A percentile compares a stretch with the other conserved stretches of the same genome.
Conservation (phyloP, 2,329 filamentous ascomycete genomes). For the Phialophora verrucosa region DNA sequence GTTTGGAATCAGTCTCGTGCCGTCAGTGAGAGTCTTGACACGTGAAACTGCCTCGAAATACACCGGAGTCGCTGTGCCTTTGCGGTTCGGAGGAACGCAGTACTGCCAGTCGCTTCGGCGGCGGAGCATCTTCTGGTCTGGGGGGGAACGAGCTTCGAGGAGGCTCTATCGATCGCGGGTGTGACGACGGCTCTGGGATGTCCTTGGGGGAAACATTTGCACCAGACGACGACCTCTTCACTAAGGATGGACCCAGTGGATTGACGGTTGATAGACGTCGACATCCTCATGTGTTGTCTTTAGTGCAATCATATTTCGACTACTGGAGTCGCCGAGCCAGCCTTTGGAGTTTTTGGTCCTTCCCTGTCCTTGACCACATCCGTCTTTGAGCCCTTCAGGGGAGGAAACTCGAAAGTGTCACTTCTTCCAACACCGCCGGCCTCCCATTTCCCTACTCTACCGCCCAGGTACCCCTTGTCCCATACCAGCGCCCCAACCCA, state of each 20-base stretch:
- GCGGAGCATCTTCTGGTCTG: not conserved
- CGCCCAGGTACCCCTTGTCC: slow-evolving; percentile 60
- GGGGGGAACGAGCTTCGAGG: not conserved
- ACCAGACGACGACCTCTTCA: not conserved
- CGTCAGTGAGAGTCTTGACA: not conserved
- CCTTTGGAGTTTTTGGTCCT: slow-evolving; percentile 34
- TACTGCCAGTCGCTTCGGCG: not conserved
- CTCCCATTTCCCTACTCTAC: slow-evolving; percentile 57
- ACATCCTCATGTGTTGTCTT: not conserved
- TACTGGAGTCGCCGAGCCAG: slow-evolving; percentile 30
- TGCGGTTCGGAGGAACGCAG: not conserved
- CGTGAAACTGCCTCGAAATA: not conserved
- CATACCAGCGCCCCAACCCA: slow-evolving; percentile 91
- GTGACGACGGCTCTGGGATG: not conserved
- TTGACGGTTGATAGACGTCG: not conserved
- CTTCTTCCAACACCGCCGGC: slow-evolving; percentile 58
- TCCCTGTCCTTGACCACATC: slow-evolving; percentile 33
- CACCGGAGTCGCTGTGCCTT: no score
- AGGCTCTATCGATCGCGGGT: not conserved
- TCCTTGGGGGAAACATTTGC: not conserved
- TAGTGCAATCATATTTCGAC: slow-evolving; percentile 30
- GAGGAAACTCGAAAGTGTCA: slow-evolving; percentile 61
- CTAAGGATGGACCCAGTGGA: no score
- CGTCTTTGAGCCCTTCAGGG: slow-evolving; percentile 53
- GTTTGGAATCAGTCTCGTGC: not conserved